Base-by-base conservation (phyloP, 139 green algal species). In the Medakamo hakoo region DNA sequence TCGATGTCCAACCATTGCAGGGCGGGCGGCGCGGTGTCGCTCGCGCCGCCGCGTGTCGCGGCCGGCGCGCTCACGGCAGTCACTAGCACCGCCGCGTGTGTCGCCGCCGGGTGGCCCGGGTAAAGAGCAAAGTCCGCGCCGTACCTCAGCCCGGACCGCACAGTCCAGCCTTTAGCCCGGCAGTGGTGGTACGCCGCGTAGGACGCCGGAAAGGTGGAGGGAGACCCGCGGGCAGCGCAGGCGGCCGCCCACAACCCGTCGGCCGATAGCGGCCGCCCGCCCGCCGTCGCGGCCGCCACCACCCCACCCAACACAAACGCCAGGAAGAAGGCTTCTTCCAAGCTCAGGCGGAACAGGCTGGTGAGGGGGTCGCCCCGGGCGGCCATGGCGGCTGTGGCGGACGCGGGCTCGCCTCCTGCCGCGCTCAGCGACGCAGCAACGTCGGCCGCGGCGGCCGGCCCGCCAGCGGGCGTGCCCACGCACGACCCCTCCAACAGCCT, bases 71-170 rank as follows among this genome's bases (percentile, higher is more conserved):
- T 57, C 31, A 81, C 9, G 4, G 81, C 58, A 48, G 78, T 23
- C 16, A 81, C 77, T 0, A 64, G 58, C 57, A 66, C 84, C 16
- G 71, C 58, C 1, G 67, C 72, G 71, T 86, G 79, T 23, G 65
- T 66, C 3, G 32, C 63, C 27, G 61, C 55, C 0, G 80, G 80
- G 70, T 86, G 80, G 30, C 71, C 26, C 30, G 67, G 59, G 69
- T 86, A 86, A 30, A 82, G 25, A 22, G 79, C 73, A 27, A 68
- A 84, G 67, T 86, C 73, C 3, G 71, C 68, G n/a, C 80, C 80
- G 59, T 84, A 86, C 59, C 75, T 57, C 62, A 84, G 58, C 3
- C 80, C 80, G 2, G 75, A 77, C 26, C 69, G 72, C 1, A 75
- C 72, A 24, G 84, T 63, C 80, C 80, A 86, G 30, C 80, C 80